Conservation (phyloP, 2,329 filamentous ascomycete genomes). For the Aspergillus pseudotamarii region DNA sequence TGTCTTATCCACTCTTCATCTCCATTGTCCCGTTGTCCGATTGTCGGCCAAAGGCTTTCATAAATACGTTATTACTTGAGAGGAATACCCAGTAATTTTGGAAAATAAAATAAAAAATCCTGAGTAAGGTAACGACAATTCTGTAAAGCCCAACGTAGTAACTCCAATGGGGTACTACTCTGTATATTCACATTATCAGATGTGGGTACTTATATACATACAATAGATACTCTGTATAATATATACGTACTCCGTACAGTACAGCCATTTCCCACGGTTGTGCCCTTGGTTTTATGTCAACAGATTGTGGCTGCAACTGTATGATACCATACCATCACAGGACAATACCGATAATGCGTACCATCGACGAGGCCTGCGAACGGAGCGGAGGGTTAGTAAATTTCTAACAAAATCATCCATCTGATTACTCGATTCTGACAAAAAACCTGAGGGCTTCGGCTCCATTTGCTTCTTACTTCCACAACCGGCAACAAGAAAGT, state of each 20-base stretch:
- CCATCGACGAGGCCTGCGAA: constrained; percentile 1
- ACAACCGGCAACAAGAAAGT: constrained; percentile 17
- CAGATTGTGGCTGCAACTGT: constrained; percentile 19
- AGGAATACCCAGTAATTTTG: neutral
- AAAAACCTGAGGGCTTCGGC: constrained; percentile 4
- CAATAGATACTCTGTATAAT: neutral
- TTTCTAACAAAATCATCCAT: neutral
- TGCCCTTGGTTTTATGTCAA: neutral
- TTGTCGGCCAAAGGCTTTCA: neutral
- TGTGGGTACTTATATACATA: neutral
- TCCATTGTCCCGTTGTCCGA: neutral
- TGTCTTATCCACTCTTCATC: neutral
- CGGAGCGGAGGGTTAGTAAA: neutral
- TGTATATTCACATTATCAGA: neutral
- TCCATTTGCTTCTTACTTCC: constrained; percentile 8
- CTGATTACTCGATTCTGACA: constrained; percentile 9
- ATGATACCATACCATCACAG: constrained; percentile 16
- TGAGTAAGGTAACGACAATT: neutral
- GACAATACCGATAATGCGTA: constrained; percentile 1
- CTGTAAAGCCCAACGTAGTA: neutral
- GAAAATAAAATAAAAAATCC: neutral
- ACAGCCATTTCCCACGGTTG: neutral
- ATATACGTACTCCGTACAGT: neutral
- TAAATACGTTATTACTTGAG: neutral
- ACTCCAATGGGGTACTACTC: neutral